These are phyloP conservation scores for Nitzschia palea DNA, from an alignment of 108 stramenopile genomes.

Conservation along the genomic window DNA sequence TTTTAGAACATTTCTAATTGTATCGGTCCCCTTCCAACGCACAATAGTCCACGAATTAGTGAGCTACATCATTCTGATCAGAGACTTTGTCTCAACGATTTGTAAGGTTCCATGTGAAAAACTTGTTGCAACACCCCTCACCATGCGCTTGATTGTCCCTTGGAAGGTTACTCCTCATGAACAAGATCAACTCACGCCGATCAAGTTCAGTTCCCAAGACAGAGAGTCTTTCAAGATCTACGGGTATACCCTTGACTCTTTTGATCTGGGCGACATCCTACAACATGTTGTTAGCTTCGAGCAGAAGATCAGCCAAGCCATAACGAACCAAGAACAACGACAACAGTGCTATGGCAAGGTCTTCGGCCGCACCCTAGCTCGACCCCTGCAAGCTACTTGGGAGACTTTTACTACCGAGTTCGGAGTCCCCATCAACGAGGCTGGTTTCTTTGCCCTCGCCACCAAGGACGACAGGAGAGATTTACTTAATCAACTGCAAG, in stretches of 20 bases:
- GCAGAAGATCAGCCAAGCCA: not conserved
- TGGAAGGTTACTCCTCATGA: not conserved
- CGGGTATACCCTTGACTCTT: not conserved
- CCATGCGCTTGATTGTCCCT: not conserved
- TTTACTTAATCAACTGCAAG: not conserved
- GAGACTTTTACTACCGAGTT: not conserved
- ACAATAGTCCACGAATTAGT: too few relatives aligned
- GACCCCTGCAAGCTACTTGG: not conserved
- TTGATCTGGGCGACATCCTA: not conserved
- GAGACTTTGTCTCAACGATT: not conserved
- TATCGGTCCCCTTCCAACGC: too few relatives aligned
- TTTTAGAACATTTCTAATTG: too few relatives aligned
- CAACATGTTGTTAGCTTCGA: not conserved
- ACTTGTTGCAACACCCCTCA: not conserved
- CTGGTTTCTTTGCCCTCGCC: not conserved
- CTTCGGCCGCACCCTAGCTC: not conserved
- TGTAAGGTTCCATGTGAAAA: not conserved
- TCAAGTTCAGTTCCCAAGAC: not conserved
- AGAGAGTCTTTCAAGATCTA: not conserved
- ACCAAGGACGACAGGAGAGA: not conserved
- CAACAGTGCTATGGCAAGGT: not conserved
- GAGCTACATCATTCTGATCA: constrained; percentile 4
- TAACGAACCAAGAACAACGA: too few relatives aligned
- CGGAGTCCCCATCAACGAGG: not conserved
- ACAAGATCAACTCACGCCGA: not conserved